Evolutionary conservation across 257 asterid species (phyloP).

Genomic region (Jacaranda mimosifolia): DNA sequence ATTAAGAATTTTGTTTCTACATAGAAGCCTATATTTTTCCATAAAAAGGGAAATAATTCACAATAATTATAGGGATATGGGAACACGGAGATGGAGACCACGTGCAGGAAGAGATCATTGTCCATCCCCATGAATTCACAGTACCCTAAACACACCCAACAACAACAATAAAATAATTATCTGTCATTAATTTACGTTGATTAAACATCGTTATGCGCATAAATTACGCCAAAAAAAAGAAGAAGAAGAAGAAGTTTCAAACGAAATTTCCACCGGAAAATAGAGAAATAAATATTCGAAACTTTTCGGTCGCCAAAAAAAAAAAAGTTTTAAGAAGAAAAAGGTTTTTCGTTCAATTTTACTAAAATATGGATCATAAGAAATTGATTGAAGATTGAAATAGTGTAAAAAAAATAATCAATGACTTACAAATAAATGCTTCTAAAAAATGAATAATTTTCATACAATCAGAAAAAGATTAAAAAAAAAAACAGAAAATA

Average conservation of each 20-base stretch:
- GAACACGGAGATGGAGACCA: constrained; percentile 52
- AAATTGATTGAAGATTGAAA: too few relatives aligned
- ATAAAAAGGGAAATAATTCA: constrained; percentile 39
- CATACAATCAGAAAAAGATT: not conserved
- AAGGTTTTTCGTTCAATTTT: too few relatives aligned
- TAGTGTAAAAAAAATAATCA: too few relatives aligned
- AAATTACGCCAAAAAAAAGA: constrained; percentile 30
- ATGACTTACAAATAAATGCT: not conserved
- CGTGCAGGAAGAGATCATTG: constrained; percentile 61
- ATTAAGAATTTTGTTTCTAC: constrained; percentile 31
- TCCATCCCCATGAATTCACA: constrained; percentile 71
- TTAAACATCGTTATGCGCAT: constrained; percentile 32
- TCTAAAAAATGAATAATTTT: not conserved
- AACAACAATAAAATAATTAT: constrained; percentile 32
- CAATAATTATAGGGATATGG: constrained; percentile 34
- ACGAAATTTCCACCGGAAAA: too few relatives aligned
- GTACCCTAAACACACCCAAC: constrained; percentile 40
- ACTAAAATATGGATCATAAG: too few relatives aligned
- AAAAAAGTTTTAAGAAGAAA: too few relatives aligned
- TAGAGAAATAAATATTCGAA: too few relatives aligned
- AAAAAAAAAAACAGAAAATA: not conserved
- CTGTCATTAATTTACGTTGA: constrained; percentile 27
- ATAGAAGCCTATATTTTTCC: not conserved
- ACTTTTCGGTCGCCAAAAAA: too few relatives aligned
- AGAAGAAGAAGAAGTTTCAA: too few relatives aligned